These are phyloP conservation scores for Sphagnurus paluster DNA, from an alignment of 1,284 basidiomycete genomes.

Conservation along the genomic window DNA sequence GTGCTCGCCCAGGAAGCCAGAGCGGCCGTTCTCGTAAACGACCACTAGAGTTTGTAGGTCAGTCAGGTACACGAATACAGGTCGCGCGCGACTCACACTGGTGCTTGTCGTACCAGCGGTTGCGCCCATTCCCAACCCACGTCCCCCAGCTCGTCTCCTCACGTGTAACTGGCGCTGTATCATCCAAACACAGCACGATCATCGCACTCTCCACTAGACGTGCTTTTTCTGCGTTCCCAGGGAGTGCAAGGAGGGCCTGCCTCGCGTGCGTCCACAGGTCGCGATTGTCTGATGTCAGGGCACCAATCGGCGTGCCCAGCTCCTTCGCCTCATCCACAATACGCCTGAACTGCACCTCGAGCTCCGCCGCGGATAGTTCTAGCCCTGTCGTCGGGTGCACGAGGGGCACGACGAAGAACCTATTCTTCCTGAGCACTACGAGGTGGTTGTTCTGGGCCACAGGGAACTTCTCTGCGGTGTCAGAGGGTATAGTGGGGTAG, in stretches of 20 bases:
- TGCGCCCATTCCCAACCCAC: constrained; percentile 92
- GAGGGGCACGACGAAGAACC: constrained; percentile 83
- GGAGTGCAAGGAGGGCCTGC: constrained; percentile 64
- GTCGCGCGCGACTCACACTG: constrained; percentile 54
- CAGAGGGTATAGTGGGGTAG: constrained; percentile 82
- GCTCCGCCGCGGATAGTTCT: constrained; percentile 75
- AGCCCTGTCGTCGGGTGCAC: constrained; percentile 54
- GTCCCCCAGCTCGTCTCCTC: constrained; percentile 83
- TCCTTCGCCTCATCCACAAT: constrained; percentile 68
- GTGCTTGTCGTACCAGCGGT: constrained; percentile 98
- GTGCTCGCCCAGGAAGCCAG: constrained; percentile 89
- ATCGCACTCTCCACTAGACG: constrained; percentile 85
- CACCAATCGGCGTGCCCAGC: constrained; percentile 68
- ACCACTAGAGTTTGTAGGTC: constrained; percentile 58
- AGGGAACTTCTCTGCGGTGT: constrained; percentile 85
- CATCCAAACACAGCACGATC: constrained; percentile 87
- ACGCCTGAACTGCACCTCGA: constrained; percentile 80
- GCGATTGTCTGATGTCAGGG: constrained; percentile 86
- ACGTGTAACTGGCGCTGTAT: constrained; percentile 73
- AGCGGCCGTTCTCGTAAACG: constrained; percentile 91
- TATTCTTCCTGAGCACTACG: constrained; percentile 89
- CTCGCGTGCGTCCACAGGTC: constrained; percentile 90
- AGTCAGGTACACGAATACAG: too few species aligned
- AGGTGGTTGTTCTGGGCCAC: constrained; percentile 81
- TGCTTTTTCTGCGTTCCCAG: constrained; percentile 27